Evolutionary conservation across 1,284 basidiomycete species (phyloP).

Genomic region (Naganishia sp.): DNA sequence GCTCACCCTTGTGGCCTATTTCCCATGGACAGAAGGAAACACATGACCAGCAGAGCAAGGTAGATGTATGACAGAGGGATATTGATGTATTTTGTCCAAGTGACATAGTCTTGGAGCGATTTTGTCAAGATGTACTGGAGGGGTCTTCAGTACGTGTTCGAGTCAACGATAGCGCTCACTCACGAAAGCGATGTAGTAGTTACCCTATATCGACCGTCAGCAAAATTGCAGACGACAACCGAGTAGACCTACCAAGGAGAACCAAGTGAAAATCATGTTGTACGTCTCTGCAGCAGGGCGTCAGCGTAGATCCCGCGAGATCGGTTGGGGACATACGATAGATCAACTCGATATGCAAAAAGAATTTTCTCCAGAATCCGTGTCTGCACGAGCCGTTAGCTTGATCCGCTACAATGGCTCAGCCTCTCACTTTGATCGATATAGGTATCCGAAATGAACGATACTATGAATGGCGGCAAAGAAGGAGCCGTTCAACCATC

Average conservation of each 20-base stretch:
- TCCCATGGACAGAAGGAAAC: conserved; percentile 86
- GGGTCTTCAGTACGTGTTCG: conserved; percentile 34
- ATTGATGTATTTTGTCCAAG: conserved; percentile 64
- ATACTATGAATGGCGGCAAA: conserved; percentile 89
- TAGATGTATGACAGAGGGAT: conserved; percentile 81
- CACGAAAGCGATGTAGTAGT: conserved; percentile 84
- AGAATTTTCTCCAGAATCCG: conserved; percentile 78
- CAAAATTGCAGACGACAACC: neutral
- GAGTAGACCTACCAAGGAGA: conserved; percentile 65
- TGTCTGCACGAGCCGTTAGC: conserved; percentile 56
- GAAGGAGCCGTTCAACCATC: conserved; percentile 95
- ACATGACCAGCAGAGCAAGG: conserved; percentile 79
- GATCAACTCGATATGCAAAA: conserved; percentile 90
- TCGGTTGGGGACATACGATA: conserved; percentile 61
- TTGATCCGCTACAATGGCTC: neutral
- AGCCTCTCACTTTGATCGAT: conserved; percentile 66
- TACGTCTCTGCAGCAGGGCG: conserved; percentile 61
- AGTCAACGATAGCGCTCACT: conserved; percentile 30
- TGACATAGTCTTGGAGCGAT: conserved; percentile 40
- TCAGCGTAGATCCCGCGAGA: neutral
- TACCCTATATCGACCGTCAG: conserved; percentile 60
- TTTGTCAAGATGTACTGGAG: conserved; percentile 63
- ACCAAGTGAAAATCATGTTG: conserved; percentile 91
- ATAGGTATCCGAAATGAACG: conserved; percentile 88
- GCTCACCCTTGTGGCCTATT: conserved; percentile 82